A percentile compares a stretch with the other conserved stretches of the same genome.
Conservation (phyloP, 2,329 filamentous ascomycete species). For the Monilinia polystroma region DNA sequence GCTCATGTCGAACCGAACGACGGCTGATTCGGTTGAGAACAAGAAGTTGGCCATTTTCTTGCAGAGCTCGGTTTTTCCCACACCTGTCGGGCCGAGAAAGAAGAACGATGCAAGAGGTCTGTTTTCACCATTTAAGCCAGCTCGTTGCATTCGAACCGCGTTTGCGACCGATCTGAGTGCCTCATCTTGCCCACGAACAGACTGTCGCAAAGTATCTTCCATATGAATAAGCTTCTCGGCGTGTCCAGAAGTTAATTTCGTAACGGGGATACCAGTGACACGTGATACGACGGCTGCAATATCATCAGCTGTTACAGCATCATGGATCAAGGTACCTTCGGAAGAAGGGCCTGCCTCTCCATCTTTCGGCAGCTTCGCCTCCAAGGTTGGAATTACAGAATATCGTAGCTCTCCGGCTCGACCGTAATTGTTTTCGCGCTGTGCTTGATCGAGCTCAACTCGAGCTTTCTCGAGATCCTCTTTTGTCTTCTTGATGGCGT, state of each 20-base stretch:
- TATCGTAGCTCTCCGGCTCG: conserved; percentile 90
- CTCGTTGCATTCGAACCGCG: conserved; percentile 89
- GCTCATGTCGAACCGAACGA: conserved; percentile 95
- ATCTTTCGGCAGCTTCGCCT: conserved; percentile 77
- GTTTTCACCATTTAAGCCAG: conserved; percentile 88
- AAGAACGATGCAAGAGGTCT: conserved; percentile 92
- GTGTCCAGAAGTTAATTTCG: conserved; percentile 88
- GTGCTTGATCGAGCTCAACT: conserved; percentile 82
- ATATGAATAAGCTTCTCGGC: conserved; percentile 94
- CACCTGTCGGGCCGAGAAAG: conserved; percentile 94
- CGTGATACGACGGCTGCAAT: conserved; percentile 90
- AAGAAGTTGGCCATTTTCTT: conserved; percentile 93
- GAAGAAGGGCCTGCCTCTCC: conserved; percentile 44
- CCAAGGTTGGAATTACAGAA: conserved; percentile 77
- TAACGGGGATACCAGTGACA: conserved; percentile 78
- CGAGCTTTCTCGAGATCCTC: conserved; percentile 84
- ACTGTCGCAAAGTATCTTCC: conserved; percentile 83
- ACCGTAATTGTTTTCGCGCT: conserved; percentile 79
- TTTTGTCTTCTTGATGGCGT: conserved; percentile 82
- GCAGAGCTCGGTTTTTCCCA: conserved; percentile 95
- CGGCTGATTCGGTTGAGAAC: conserved; percentile 87
- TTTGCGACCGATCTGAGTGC: conserved; percentile 88
- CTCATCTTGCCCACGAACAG: conserved; percentile 90
- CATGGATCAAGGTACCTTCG: conserved; percentile 70
- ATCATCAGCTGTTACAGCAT: conserved; percentile 92